Base-by-base conservation (phyloP, 352 stramenopile species). In the Phytophthora podocarpi region DNA sequence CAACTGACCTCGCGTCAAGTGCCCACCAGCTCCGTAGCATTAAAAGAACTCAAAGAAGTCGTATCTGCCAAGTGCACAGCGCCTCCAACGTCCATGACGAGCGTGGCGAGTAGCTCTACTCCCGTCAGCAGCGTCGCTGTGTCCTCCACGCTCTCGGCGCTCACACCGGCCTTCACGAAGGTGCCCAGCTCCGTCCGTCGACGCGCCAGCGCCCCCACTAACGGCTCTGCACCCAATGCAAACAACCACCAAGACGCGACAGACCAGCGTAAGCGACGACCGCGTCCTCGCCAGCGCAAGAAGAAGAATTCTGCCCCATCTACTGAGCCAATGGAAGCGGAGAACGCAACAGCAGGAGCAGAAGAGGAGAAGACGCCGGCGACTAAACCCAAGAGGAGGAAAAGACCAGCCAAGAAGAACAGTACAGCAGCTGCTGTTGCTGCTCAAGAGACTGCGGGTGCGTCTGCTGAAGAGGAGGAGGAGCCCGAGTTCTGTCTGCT, bases 401-500 rank as follows among this genome's bases (percentile, higher is more conserved):
- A 62, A 35, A 32, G 31, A 45, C 28, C 37, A 10, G 30, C 36
- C 9, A 61, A 58, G 30, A 60, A 65, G 58, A 58, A 49, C 16
- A 24, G 20, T 20, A 3, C 30, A 24, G 15, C 18, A 21, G 8
- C 6, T 16, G 21, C 41, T 36, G 37, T 31, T 11, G 51, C 35
- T 11, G 42, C 35, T 16, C 24, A 56, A 27, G 24, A 46, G 18
- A n/a, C 32, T 4, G 20, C 13, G 1, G 31, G 18, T 8, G 11
- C 34, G 23, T 40, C 21, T 16, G 45, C 24, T 0, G 58, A 57
- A 3, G 63, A 81, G 3, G 58, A 69, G 1, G 60, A 85, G 0
- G 64, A 78, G 2, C 41, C 30, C 0, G 85, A 91, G 12, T 35
- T 41, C 12, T 94, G 85, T 55, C 48, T 92, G 37, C 59, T 94